Percentiles rank a stretch among this genome's conserved stretches.
phyloP scores from a whole-genome alignment of 768 basidiomycete genomes.

The Lactarius pseudohatsudake region DNA sequence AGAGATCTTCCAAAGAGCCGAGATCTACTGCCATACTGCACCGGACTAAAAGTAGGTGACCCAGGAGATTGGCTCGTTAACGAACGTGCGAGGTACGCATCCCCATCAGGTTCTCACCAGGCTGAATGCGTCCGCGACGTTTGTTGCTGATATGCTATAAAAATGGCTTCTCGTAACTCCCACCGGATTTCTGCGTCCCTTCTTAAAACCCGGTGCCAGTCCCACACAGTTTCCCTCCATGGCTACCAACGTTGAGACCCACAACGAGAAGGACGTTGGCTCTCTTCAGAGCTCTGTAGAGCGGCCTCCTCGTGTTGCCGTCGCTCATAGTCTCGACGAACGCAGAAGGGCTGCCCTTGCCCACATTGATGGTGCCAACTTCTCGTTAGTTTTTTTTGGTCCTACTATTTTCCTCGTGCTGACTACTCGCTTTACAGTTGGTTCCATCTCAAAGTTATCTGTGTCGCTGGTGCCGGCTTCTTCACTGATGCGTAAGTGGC shows the following conservation, averaged over 20 bases:
- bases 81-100: conserved; percentile 26
- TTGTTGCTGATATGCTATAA: conserved; percentile 13
- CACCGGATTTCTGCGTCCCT: background rate
- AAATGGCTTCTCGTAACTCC: background rate
- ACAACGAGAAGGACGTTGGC: conserved; percentile 16
- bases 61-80: background rate
- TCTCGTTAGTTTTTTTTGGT: conserved; percentile 53
- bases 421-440: conserved; percentile 34
- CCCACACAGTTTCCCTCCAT: background rate
- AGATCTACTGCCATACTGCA: background rate
- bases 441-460: conserved; percentile 50
- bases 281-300: conserved; percentile 11
- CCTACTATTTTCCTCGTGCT: background rate
- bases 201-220: background rate
- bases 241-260: conserved; percentile 9
- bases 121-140: background rate
- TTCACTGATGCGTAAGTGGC: conserved; percentile 76
- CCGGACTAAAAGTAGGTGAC: background rate
- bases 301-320: background rate
- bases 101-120: background rate
- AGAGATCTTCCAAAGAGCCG: conserved; percentile 1
- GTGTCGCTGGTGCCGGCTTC: conserved; percentile 77
- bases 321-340: conserved; percentile 50
- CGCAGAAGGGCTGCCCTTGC: conserved; percentile 77
- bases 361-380: conserved; percentile 84